Evolutionary conservation across 495 filamentous ascomycete genomes (phyloP).

Genomic region (Corynascus novoguineensis): DNA sequence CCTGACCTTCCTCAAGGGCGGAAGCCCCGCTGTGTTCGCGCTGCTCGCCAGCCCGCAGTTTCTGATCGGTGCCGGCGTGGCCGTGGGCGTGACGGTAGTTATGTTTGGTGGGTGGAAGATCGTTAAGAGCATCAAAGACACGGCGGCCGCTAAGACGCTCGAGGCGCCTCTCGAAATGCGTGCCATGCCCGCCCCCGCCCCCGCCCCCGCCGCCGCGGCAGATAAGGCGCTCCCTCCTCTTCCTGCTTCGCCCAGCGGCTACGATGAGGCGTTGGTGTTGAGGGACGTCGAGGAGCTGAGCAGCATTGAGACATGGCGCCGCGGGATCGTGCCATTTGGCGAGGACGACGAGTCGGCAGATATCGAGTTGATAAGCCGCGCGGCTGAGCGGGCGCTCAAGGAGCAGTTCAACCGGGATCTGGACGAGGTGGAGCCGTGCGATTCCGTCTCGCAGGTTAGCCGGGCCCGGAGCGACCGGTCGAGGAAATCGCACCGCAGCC

Average conservation of each 20-base stretch:
- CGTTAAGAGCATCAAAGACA: slow-evolving; percentile 68
- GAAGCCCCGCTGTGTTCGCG: slow-evolving; percentile 77
- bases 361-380: slow-evolving; percentile 78
- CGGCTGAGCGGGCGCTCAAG: slow-evolving; percentile 55
- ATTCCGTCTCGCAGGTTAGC: slow-evolving; percentile 27
- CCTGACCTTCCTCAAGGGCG: slow-evolving; percentile 64
- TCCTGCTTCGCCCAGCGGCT: slow-evolving; percentile 14
- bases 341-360: slow-evolving; percentile 71
- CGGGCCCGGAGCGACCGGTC: slow-evolving; percentile 14
- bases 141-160: slow-evolving; percentile 38
- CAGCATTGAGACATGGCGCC: slow-evolving; percentile 73
- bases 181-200: slow-evolving; percentile 14
- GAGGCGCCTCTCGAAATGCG: slow-evolving; percentile 52
- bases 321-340: slow-evolving; percentile 57
- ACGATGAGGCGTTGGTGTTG: slow-evolving; percentile 48
- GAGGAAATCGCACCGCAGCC: slow-evolving; percentile 23
- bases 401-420: slow-evolving; percentile 25
- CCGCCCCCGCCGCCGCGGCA: not conserved
- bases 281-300: slow-evolving; percentile 47
- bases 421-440: slow-evolving; percentile 26
- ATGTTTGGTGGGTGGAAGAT: slow-evolving; percentile 97
- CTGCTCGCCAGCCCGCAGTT: slow-evolving; percentile 89
- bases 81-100: slow-evolving; percentile 82
- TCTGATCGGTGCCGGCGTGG: slow-evolving; percentile 83
- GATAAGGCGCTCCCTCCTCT: not conserved